These are phyloP conservation scores for Salix exigua DNA, from an alignment of 345 rosid genomes.

Conservation along the genomic window DNA sequence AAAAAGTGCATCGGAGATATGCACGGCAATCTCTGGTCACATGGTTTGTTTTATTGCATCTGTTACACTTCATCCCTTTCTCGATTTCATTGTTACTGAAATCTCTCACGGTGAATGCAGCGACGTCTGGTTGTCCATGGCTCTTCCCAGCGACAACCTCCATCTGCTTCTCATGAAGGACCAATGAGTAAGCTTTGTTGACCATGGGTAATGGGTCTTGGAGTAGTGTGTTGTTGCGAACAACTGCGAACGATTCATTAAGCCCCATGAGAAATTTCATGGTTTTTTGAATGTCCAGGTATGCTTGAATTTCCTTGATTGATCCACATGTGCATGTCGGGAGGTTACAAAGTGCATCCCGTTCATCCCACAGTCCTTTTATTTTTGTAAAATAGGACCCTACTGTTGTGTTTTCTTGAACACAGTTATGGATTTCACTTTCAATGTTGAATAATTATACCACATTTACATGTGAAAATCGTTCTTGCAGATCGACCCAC, in stretches of 20 bases:
- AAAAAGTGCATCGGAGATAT: too few species aligned
- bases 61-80: too few species aligned
- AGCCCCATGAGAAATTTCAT: not conserved
- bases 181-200: not conserved
- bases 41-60: too few species aligned
- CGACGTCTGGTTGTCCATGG: too few species aligned
- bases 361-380: not conserved
- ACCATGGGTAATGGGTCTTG: not conserved
- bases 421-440: not conserved
- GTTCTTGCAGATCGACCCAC: too few species aligned
- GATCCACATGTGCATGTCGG: not conserved
- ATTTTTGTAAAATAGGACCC: not conserved
- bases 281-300: not conserved
- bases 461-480: too few species aligned
- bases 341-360: not conserved
- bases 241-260: not conserved
- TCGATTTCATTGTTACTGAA: too few species aligned
- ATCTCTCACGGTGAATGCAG: too few species aligned
- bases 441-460: constrained; percentile 3
- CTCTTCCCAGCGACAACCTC: too few species aligned
- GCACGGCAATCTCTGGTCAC: too few species aligned
- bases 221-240: not conserved
- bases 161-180: not conserved
- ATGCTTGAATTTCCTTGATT: not conserved
- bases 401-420: not conserved